Evolutionary conservation across 2,329 filamentous ascomycete genomes (phyloP).

Genomic region (Celoporthe dispersa): DNA sequence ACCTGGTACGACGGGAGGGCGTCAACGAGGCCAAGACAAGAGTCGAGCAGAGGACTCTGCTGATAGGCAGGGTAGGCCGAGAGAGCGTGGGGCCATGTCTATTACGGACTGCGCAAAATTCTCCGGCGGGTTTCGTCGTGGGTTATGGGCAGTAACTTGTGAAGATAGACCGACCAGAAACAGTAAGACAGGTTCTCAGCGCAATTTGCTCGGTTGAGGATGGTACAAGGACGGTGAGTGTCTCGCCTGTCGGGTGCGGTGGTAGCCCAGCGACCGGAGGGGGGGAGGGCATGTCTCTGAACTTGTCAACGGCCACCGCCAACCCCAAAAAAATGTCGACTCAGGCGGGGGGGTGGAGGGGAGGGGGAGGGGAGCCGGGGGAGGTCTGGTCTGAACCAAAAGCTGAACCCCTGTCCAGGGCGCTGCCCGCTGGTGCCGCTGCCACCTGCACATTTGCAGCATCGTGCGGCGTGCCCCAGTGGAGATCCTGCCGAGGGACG

Average conservation of each 20-base stretch:
- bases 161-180: conserved; percentile 25
- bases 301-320: conserved; percentile 23
- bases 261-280: conserved; percentile 20
- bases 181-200: conserved; percentile 31
- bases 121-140: conserved; percentile 32
- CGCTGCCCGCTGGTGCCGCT: conserved; percentile 23
- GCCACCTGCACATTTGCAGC: conserved; percentile 21
- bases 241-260: conserved; percentile 30
- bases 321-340: conserved; percentile 4
- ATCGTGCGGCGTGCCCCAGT: conserved; percentile 8
- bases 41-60: conserved; percentile 21
- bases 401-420: conserved; percentile 25
- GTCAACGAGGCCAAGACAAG: conserved; percentile 25
- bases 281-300: conserved; percentile 21
- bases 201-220: conserved; percentile 30
- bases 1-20: conserved; percentile 2
- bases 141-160: conserved; percentile 24
- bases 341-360: conserved; percentile 4
- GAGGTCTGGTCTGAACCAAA: conserved; percentile 6
- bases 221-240: conserved; percentile 29
- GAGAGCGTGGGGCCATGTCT: conserved; percentile 29
- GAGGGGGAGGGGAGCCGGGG: conserved; percentile 2
- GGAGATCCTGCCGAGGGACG: conserved; percentile 14
- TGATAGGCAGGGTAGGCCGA: conserved; percentile 28
- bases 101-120: conserved; percentile 31